phyloP scores from a whole-genome alignment of 768 basidiomycete species.

The Amanita pallidorosea region DNA sequence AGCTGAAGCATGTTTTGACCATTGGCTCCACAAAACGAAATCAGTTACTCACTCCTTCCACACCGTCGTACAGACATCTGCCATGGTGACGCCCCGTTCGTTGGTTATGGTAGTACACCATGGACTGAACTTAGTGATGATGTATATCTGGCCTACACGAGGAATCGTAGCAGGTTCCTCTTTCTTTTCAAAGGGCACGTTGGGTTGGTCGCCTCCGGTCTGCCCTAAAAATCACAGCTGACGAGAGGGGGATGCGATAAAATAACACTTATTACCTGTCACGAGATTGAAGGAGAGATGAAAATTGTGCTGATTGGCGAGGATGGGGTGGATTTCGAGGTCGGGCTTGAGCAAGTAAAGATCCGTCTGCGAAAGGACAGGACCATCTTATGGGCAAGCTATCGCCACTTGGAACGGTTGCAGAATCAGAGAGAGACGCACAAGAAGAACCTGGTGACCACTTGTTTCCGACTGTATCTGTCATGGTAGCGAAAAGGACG shows the following conservation, averaged over 20 bases:
- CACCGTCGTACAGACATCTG: constrained; percentile 61
- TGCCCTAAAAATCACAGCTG: constrained; percentile 28
- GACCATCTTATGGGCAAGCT: background rate
- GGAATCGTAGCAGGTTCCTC: constrained; percentile 65
- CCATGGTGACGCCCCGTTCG: constrained; percentile 62
- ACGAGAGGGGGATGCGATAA: background rate
- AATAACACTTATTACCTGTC: constrained; percentile 33
- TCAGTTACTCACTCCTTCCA: constrained; percentile 63
- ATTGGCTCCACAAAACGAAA: background rate
- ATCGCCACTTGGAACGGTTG: background rate
- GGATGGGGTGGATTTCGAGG: constrained; percentile 66
- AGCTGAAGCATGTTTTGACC: constrained; percentile 29
- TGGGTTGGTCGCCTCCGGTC: constrained; percentile 48
- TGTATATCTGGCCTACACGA: constrained; percentile 45
- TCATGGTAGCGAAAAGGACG: background rate
- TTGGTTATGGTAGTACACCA: constrained; percentile 76
- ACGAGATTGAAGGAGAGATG: constrained; percentile 65
- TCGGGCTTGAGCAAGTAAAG: constrained; percentile 66
- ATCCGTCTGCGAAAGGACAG: constrained; percentile 34
- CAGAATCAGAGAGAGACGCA: background rate
- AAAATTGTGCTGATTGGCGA: constrained; percentile 40
- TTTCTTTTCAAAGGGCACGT: constrained; percentile 40
- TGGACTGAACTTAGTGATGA: constrained; percentile 52
- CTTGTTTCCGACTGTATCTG: background rate
- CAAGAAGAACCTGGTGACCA: constrained; percentile 7